Percentiles rank a stretch among this genome's conserved stretches.
phyloP scores from a whole-genome alignment of 2,329 filamentous ascomycete species.

The Penicillium sp. region DNA sequence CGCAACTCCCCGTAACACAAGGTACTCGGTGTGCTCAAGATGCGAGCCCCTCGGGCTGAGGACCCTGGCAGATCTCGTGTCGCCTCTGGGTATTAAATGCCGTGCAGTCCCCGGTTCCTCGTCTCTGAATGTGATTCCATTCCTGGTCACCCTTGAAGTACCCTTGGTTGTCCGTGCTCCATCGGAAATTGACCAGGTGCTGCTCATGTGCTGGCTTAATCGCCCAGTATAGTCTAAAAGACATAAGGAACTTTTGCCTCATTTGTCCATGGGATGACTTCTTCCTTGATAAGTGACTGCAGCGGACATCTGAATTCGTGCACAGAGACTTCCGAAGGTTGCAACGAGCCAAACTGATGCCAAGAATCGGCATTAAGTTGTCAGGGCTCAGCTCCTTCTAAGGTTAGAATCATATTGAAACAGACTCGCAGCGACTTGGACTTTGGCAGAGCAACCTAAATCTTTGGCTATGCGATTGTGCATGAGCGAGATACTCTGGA shows the following conservation, averaged over 20 bases:
- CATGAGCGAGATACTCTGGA: not conserved
- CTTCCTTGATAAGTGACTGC: not conserved
- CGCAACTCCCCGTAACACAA: slow-evolving; percentile 16
- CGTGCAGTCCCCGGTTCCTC: not conserved
- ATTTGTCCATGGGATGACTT: not conserved
- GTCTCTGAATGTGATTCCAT: not conserved
- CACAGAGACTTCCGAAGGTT: not conserved
- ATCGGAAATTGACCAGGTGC: not conserved
- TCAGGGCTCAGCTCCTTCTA: not conserved
- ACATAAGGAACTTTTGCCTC: not conserved
- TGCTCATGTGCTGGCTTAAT: not conserved
- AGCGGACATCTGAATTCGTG: not conserved
- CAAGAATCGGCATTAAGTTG: not conserved
- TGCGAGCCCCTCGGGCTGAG: slow-evolving; percentile 6
- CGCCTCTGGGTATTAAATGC: slow-evolving; percentile 9
- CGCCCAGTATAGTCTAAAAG: not conserved
- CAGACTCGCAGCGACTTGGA: not conserved
- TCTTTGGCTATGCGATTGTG: not conserved
- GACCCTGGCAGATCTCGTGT: slow-evolving; percentile 17
- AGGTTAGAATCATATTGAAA: not conserved
- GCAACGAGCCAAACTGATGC: not conserved
- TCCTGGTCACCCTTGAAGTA: not conserved
- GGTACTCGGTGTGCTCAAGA: slow-evolving; percentile 12
- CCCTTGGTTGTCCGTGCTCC: not conserved
- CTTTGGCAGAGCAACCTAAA: not conserved